A percentile compares a stretch with the other conserved stretches of the same genome.
Conservation (phyloP, 1,139 yeast species). For the Suhomyces coccinellae region DNA sequence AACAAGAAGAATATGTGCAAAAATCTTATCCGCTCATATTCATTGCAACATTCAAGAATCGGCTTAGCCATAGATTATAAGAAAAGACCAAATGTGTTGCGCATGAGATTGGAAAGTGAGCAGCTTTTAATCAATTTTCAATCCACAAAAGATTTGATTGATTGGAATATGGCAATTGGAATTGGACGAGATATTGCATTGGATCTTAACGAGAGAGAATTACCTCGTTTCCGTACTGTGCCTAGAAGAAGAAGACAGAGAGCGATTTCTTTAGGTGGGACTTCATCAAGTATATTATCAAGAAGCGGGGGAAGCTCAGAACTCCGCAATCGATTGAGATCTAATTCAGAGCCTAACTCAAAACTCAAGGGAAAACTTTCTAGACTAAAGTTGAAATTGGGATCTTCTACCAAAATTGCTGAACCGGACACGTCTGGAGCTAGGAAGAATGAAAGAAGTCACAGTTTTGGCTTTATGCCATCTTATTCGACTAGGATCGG, state of each 20-base stretch:
- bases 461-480: constrained; percentile 2
- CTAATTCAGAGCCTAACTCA: constrained; percentile 18
- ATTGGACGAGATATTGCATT: constrained; percentile 66
- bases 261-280: neutral
- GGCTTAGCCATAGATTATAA: constrained; percentile 73
- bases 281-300: neutral
- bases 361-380: constrained; percentile 24
- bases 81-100: constrained; percentile 56
- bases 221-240: constrained; percentile 71
- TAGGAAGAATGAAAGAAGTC: constrained; percentile 2
- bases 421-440: neutral
- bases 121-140: constrained; percentile 62
- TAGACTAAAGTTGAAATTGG: constrained; percentile 20
- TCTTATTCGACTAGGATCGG: constrained; percentile 6
- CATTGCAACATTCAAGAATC: constrained; percentile 66
- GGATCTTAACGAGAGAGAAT: constrained; percentile 57
- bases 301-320: constrained; percentile 2
- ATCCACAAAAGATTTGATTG: constrained; percentile 56
- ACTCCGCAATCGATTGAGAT: constrained; percentile 17
- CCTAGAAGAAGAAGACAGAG: constrained; percentile 57
- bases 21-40: constrained; percentile 45
- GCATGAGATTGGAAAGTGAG: constrained; percentile 67
- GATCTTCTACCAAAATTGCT: constrained; percentile 4
- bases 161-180: constrained; percentile 61
- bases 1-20: constrained; percentile 7